phyloP scores from a whole-genome alignment of 2,329 filamentous ascomycete species.

The Aphanoascus verrucosus region DNA sequence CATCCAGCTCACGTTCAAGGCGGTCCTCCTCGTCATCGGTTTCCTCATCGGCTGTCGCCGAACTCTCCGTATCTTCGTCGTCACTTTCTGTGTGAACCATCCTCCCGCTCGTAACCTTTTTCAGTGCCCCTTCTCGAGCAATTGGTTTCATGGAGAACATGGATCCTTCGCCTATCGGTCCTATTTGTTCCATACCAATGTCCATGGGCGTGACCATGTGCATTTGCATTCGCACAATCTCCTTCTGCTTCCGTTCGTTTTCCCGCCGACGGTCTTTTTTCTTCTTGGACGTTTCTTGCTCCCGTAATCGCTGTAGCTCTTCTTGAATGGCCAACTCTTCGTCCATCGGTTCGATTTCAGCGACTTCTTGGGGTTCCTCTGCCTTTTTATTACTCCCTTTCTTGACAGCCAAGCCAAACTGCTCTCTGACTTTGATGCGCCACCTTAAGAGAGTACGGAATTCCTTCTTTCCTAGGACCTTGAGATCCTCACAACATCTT shows the following conservation, averaged over 20 bases:
- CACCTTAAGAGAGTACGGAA: slow-evolving; percentile 84
- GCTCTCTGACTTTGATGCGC: slow-evolving; percentile 79
- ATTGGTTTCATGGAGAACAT: slow-evolving; percentile 80
- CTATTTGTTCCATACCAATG: slow-evolving; percentile 80
- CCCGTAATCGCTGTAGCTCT: slow-evolving; percentile 70
- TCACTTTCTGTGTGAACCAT: slow-evolving; percentile 57
- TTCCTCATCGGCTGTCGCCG: slow-evolving; percentile 48
- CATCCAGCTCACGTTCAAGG: slow-evolving; percentile 75
- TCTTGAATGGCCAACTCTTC: slow-evolving; percentile 86
- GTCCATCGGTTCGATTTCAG: slow-evolving; percentile 80
- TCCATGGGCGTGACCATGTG: slow-evolving; percentile 95
- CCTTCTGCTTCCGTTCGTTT: slow-evolving; percentile 88
- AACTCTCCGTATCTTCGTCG: slow-evolving; percentile 48
- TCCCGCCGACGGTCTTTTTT: slow-evolving; percentile 76
- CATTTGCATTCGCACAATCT: slow-evolving; percentile 92
- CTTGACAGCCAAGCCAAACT: slow-evolving; percentile 76
- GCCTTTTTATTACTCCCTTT: slow-evolving; percentile 45
- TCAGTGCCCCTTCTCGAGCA: slow-evolving; percentile 61
- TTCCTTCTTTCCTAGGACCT: slow-evolving; percentile 84
- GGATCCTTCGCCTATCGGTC: slow-evolving; percentile 64
- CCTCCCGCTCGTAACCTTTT: slow-evolving; percentile 61
- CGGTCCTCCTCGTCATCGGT: slow-evolving; percentile 70
- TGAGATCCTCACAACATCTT: slow-evolving; percentile 68
- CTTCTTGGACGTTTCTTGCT: slow-evolving; percentile 63
- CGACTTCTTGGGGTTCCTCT: slow-evolving; percentile 59